Base-by-base conservation (phyloP, 495 filamentous ascomycete genomes). In the Penicillium diatomitis region DNA sequence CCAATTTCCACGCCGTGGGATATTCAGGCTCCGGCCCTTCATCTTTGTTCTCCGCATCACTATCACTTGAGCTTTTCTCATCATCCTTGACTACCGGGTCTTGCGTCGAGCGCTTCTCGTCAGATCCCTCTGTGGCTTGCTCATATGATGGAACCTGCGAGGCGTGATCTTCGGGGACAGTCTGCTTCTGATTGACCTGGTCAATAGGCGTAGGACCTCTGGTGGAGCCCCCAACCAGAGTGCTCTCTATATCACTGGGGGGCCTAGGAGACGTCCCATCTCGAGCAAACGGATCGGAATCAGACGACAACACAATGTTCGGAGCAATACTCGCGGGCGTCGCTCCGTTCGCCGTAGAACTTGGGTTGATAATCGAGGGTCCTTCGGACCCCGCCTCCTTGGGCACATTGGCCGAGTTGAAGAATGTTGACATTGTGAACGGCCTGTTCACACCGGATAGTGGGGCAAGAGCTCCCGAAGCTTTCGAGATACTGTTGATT, bases 1-100 rank as follows among this genome's bases (percentile, higher is more conserved):
- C 50, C 4, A 86, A 63, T 44, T 68, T 80, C 56, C 70, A 70
- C 11, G 64, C 58, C 0, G 50, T 62, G 0, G 79, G 81, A 52
- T 83, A 83, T 37, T 76, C 67, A 1, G 47, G 47, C 34, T 68
- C 64, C 11, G 41, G 31, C 41, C 73, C 72, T 2, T 65, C 64
- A n/a, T 50, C 58, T 28, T 71, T 69, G 5, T 68, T 61, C 20
- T 55, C 48, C 11, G 41, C 41, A 11, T 56, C 47, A 30, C 53
- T 56, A 32, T 12, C 45, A 12, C 35, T 47, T 4, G 30, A 40
- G 30, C 52, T 47, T 27, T 44, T 49, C 10, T 52, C 49, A 27
- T 50, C 49, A 9, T 48, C 33, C 41, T 41, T 57, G 5, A 45
- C 29, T 0, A 38, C 32, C 20, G 47, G 41, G 38, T 54, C 50